Evolutionary conservation across 441 rosid species (phyloP), one percentile per base, ranked within the genome.

Genomic region (Macaranga tanarius): DNA sequence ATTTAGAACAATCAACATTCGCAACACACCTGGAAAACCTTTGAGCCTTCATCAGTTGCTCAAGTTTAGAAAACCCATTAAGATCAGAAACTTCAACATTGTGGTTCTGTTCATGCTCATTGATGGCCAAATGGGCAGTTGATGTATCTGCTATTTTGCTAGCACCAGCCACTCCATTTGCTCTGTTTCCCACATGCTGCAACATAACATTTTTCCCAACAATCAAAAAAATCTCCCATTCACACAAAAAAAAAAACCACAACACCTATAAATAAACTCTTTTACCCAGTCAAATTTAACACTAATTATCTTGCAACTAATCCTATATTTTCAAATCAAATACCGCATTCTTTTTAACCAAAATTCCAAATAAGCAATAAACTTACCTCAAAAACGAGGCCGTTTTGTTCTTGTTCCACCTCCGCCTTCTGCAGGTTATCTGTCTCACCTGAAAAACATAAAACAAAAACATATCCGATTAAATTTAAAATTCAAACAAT

Each of bases 21-120:
- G 72, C 63, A 10, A 67, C 65, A 73, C 81, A 90, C 97, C 86
- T 86, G 51, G 99, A 90, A 79, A 87, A 86, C 9, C 58, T 78
- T 79, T 83, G 87, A 38, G 86, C 88, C 79, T 79, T 81, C 80
- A 95, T 70, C 69, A 92, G 80, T 81, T 79, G 85, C 83, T 89
- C 97, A 73, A 95, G 88, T 75, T 86, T 90, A 70, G 87, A 81
- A 75, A 92, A 66, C 55, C 76, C 81, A 67, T 65, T 62, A 48
- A 47, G 77, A 66, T 82, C 83, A 69, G 73, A 69, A 17, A 56
- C 48, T 11, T 71, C 66, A 73, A 56, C 78, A 65, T 67, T 69
- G 67, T 72, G 67, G 65, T 70, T 80, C 55, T 71, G 77, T 73
- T 64, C 71, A 44, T 73, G 64, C 76, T 79, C 82, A 55, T 78